Evolutionary conservation across 768 basidiomycete genomes (phyloP).

Genomic region (Collybia sordida): DNA sequence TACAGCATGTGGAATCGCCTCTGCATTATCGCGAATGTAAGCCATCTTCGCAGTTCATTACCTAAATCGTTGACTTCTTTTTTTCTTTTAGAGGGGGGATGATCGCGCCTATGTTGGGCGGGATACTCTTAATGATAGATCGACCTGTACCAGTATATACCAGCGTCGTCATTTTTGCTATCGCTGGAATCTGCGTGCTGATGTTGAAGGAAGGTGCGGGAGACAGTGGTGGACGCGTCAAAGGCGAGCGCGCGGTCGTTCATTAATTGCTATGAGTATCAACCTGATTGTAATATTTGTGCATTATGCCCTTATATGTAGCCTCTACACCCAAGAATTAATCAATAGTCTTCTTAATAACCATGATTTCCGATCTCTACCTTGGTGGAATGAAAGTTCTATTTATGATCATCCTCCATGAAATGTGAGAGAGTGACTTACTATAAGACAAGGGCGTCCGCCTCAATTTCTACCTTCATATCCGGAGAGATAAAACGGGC

Average conservation of each 20-base stretch:
- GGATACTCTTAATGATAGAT: constrained; percentile 64
- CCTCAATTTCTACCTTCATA: constrained; percentile 59
- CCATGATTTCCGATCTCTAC: too few relatives aligned
- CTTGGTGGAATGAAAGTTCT: too few relatives aligned
- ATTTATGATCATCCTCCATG: background rate
- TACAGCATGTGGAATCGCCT: constrained; percentile 86
- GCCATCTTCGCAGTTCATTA: constrained; percentile 21
- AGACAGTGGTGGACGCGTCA: constrained; percentile 25
- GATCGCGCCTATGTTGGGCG: constrained; percentile 83
- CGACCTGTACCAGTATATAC: constrained; percentile 75
- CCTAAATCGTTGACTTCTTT: background rate
- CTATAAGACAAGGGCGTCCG: constrained; percentile 41
- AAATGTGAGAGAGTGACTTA: background rate
- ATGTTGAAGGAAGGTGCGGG: constrained; percentile 53
- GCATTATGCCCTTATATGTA: background rate
- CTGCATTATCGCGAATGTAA: constrained; percentile 81
- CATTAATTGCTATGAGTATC: constrained; percentile 18
- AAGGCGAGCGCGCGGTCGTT: constrained; percentile 20
- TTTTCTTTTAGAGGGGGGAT: constrained; percentile 69
- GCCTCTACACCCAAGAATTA: background rate
- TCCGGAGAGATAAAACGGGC: constrained; percentile 40
- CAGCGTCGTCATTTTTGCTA: constrained; percentile 63
- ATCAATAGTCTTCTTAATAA: too few relatives aligned
- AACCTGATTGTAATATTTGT: background rate
- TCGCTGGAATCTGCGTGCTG: constrained; percentile 64